Evolutionary conservation across 73 alveolate species (phyloP), one percentile per base, ranked within the genome.

Genomic region (Paramecium tetraurelia): DNA sequence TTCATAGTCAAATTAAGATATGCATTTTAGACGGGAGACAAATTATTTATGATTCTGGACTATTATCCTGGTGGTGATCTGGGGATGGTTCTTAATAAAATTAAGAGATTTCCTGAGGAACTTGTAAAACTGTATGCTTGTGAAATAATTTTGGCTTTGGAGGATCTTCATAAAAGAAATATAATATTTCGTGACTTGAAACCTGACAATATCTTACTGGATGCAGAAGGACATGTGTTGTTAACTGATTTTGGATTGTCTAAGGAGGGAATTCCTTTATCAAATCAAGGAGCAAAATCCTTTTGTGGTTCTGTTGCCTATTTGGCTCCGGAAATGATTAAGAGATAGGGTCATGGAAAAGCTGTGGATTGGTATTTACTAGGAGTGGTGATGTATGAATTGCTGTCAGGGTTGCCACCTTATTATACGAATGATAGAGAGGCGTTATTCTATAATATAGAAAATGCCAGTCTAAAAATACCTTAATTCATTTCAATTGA

Each of bases 21-120:
- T 92, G 99, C 99, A 1, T 97, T 97, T 89, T 97, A 97, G 93
- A 96, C 99, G 22, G 88, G 95, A 33, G 98, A 95, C 59, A 96
- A 96, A 80, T 84, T 97, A 77, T 97, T 95, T 92, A 85, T 97
- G 90, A 95, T 97, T 24, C 59, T 96, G 5, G 98, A 96, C 53
- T 97, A 95, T 86, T 95, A 98, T 85, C 99, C 99, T 2, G 99
- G 99, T 44, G 99, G 99, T 7, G 99, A 97, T 85, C 95, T 97
- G 50, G 96, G 98, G 3, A 95, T 93, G 69, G 95, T 95, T 68
- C 92, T 97, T 16, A 93, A 94, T 77, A 89, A 92, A 12, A 97
- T 95, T 87, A 94, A 96, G 22, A 90, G 99, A 44, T 96, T 97
- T 92, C 93, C 96, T 18, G 99, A 97, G 87, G 98, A 93, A 31